Evolutionary conservation across 2,329 filamentous ascomycete genomes (phyloP).

Genomic region (Incumbomyces delicatus): DNA sequence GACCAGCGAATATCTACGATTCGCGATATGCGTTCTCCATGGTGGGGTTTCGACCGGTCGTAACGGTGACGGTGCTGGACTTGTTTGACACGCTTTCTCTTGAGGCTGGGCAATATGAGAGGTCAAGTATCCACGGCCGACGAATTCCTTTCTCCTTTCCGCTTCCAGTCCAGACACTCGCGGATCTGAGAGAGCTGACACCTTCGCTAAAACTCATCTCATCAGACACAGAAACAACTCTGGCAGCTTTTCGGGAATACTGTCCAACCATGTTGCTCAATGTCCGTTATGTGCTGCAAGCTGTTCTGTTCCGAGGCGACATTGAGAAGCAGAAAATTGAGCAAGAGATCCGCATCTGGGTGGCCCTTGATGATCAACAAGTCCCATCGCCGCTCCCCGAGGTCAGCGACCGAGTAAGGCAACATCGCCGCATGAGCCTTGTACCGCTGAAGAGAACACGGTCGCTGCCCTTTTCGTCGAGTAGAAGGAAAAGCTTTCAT

Average conservation of each 20-base stretch:
- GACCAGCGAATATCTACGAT: conserved; percentile 4
- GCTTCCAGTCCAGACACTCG: conserved; percentile 1
- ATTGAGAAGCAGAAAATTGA: conserved; percentile 5
- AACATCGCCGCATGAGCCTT: conserved; percentile 1
- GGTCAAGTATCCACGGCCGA: neutral
- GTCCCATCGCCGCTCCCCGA: conserved; percentile 4
- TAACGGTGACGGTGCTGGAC: conserved; percentile 1
- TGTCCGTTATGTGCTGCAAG: neutral
- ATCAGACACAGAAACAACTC: conserved; percentile 4
- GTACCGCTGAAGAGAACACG: conserved; percentile 1
- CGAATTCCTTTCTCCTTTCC: conserved; percentile 6
- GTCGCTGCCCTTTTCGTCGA: neutral
- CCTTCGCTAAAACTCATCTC: conserved; percentile 7
- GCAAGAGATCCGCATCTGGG: conserved; percentile 6
- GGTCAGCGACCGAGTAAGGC: conserved; percentile 1
- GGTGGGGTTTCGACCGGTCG: conserved; percentile 6
- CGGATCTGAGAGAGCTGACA: conserved; percentile 1
- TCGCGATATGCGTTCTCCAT: conserved; percentile 6
- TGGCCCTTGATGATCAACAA: conserved; percentile 2
- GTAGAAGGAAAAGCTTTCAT: conserved; percentile 4
- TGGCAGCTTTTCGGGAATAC: conserved; percentile 1
- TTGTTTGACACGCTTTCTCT: conserved; percentile 1
- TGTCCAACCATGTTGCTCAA: conserved; percentile 3
- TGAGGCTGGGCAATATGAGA: conserved; percentile 3
- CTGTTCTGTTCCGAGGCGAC: neutral